phyloP scores from a whole-genome alignment of 192 early-diverging fungal genomes.

The Chytriomyces hyalinus region DNA sequence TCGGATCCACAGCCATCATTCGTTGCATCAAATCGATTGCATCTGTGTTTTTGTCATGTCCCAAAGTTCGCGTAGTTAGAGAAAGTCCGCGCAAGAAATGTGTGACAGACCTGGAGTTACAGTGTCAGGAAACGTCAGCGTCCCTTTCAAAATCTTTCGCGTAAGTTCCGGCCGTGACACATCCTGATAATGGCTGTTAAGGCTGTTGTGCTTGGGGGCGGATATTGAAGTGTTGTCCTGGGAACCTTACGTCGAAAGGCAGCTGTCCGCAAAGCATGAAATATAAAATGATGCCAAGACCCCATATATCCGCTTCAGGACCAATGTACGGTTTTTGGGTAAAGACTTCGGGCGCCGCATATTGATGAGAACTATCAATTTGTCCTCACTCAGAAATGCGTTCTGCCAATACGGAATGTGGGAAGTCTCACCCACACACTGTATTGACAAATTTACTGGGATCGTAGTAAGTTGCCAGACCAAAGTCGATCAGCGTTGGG shows the following conservation, averaged over 20 bases:
- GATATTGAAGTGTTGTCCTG: too few species aligned
- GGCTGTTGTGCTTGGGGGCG: too few species aligned
- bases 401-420: slow-evolving; percentile 36
- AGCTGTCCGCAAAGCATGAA: slow-evolving; percentile 86
- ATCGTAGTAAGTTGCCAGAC: slow-evolving; percentile 41
- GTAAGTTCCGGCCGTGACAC: too few species aligned
- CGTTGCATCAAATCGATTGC: too few species aligned
- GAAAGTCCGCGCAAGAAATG: too few species aligned
- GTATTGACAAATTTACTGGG: slow-evolving; percentile 35
- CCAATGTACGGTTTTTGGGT: slow-evolving; percentile 69
- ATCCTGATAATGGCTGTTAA: too few species aligned
- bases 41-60: too few species aligned
- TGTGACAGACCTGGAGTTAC: too few species aligned
- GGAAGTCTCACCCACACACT: slow-evolving; percentile 38
- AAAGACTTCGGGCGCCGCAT: slow-evolving; percentile 70
- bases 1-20: too few species aligned
- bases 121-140: too few species aligned
- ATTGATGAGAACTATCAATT: background rate
- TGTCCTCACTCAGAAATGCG: slow-evolving; percentile 30
- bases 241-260: slow-evolving; percentile 73
- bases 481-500: slow-evolving; percentile 54
- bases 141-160: too few species aligned
- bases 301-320: slow-evolving; percentile 92
- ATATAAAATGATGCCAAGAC: slow-evolving; percentile 88
- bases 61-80: too few species aligned